Conservation (phyloP, 2,329 filamentous ascomycete species). For the Domatiomyces catenatus region DNA sequence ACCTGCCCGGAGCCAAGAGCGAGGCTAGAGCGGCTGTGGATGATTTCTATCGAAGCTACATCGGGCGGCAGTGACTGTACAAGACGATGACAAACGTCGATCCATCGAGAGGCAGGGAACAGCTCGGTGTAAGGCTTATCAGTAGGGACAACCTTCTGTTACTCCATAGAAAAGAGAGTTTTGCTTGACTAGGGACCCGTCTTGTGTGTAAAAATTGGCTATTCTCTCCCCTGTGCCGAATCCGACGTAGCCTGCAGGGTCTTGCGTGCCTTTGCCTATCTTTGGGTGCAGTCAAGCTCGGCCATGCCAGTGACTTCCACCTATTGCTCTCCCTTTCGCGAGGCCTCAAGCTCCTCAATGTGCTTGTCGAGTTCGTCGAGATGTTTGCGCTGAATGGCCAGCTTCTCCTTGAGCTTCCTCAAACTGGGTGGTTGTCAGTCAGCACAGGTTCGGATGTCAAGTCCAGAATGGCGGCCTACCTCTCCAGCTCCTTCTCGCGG, state of each 20-base stretch:
- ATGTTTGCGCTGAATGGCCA: conserved; percentile 64
- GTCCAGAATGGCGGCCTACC: conserved; percentile 34
- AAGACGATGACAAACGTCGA: neutral
- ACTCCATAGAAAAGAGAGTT: too few species aligned
- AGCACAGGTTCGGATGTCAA: neutral
- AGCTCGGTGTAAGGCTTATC: too few species aligned
- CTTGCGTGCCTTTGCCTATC: neutral
- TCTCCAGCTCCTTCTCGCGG: conserved; percentile 74
- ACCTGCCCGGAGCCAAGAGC: conserved; percentile 26
- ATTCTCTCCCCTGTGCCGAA: too few species aligned
- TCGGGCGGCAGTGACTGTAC: conserved; percentile 32
- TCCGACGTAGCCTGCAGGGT: too few species aligned
- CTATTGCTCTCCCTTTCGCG: conserved; percentile 47
- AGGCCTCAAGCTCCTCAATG: conserved; percentile 70
- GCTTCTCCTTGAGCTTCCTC: conserved; percentile 49
- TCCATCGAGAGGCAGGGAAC: too few species aligned
- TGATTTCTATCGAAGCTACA: conserved; percentile 80
- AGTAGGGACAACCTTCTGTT: too few species aligned
- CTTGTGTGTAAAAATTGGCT: too few species aligned
- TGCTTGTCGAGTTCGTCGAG: conserved; percentile 72
- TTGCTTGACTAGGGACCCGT: too few species aligned
- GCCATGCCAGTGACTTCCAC: too few species aligned
- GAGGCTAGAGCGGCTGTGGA: conserved; percentile 57
- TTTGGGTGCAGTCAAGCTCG: neutral
- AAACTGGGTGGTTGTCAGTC: conserved; percentile 33